phyloP scores from a whole-genome alignment of 352 stramenopile genomes.

The Nothophytophthora sp. region DNA sequence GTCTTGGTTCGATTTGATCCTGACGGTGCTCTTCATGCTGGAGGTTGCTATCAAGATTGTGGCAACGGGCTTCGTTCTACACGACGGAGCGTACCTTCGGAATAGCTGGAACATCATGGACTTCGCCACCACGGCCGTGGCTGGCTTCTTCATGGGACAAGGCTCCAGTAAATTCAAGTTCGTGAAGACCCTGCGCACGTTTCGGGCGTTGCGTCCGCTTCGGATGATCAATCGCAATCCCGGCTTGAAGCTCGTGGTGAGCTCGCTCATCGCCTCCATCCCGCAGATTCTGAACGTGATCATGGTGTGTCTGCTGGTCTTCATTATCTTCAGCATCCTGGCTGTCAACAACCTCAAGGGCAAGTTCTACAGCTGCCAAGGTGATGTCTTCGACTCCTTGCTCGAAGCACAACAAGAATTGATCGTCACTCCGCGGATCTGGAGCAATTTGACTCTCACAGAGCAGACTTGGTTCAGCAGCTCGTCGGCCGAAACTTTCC shows the following conservation, averaged over 20 bases:
- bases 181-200: constrained; percentile 65
- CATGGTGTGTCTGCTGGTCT: constrained; percentile 80
- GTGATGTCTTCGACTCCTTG: constrained; percentile 42
- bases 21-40: constrained; percentile 87
- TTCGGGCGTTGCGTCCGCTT: constrained; percentile 80
- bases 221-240: constrained; percentile 85
- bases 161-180: constrained; percentile 69
- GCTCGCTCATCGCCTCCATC: constrained; percentile 75
- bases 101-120: constrained; percentile 92
- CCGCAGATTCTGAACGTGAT: constrained; percentile 86
- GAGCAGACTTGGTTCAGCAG: constrained; percentile 45
- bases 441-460: constrained; percentile 36
- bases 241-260: constrained; percentile 75
- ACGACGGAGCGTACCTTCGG: constrained; percentile 68
- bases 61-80: constrained; percentile 70
- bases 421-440: constrained; percentile 45
- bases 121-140: constrained; percentile 83
- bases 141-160: constrained; percentile 73
- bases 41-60: constrained; percentile 90
- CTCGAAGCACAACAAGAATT: constrained; percentile 35
- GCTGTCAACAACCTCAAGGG: constrained; percentile 93
- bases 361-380: constrained; percentile 75
- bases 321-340: constrained; percentile 89
- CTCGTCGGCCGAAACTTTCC: constrained; percentile 8
- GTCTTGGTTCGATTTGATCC: constrained; percentile 56